These are phyloP conservation scores for Poa annua DNA, from an alignment of 176 grass and related monocot species.

Conservation along the genomic window DNA sequence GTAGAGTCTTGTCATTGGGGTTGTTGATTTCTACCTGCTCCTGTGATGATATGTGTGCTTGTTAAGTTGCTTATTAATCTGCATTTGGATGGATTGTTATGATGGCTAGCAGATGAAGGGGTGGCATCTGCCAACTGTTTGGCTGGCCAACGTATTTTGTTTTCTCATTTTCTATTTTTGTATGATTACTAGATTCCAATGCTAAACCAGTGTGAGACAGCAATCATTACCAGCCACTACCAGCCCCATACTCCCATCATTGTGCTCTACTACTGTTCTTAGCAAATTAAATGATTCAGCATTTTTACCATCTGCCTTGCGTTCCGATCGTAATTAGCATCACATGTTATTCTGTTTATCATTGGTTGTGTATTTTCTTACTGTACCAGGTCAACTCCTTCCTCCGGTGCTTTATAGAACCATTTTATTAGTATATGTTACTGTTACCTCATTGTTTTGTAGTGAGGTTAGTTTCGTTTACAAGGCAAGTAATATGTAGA, in stretches of 20 bases:
- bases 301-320: background rate
- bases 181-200: slow-evolving; percentile 49
- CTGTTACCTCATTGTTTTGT: background rate
- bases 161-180: background rate
- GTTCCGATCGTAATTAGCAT: background rate
- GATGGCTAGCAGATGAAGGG: slow-evolving; percentile 41
- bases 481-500: background rate
- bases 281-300: background rate
- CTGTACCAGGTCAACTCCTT: background rate
- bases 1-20: slow-evolving; percentile 25
- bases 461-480: background rate
- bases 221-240: slow-evolving; percentile 44
- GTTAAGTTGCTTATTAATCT: slow-evolving; percentile 16
- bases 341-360: background rate
- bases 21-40: slow-evolving; percentile 45
- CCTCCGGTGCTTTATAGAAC: background rate
- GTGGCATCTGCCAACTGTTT: slow-evolving; percentile 45
- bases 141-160: slow-evolving; percentile 24
- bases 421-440: slow-evolving; percentile 3
- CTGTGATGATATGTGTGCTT: slow-evolving; percentile 32
- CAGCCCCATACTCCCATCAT: slow-evolving; percentile 37
- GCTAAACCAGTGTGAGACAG: slow-evolving; percentile 33
- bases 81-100: slow-evolving; percentile 42
- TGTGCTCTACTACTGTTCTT: slow-evolving; percentile 20
- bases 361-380: background rate